Conservation (phyloP, 306 rosid species). For the Parietaria judaica region DNA sequence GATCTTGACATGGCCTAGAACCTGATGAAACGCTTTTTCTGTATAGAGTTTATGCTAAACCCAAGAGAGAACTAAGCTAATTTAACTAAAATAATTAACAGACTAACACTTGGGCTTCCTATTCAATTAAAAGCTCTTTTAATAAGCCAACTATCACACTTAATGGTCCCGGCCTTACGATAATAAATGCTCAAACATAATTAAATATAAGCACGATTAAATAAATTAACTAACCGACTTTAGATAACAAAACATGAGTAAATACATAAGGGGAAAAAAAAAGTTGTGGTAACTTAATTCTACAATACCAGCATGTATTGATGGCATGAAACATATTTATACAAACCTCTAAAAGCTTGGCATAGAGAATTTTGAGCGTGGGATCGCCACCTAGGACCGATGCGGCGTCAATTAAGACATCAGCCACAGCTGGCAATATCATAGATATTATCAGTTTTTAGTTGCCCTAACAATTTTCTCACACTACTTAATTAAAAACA, state of each 20-base stretch:
- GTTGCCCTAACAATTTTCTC: not conserved
- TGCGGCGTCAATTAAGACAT: conserved; percentile 95
- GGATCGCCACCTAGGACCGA: conserved; percentile 92
- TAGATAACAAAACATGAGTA: not conserved
- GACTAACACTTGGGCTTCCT: no score
- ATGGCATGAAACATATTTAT: conserved; percentile 14
- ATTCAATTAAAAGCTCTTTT: no score
- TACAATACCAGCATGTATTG: conserved; percentile 4
- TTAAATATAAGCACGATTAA: no score
- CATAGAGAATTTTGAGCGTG: conserved; percentile 70
- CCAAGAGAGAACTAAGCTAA: no score
- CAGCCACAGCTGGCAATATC: conserved; percentile 84
- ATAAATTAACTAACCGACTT: not conserved
- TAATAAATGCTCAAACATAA: no score
- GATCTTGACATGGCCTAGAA: no score
- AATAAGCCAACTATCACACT: no score
- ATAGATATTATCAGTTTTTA: conserved; percentile 22
- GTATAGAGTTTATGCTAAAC: no score
- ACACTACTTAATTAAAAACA: not conserved
- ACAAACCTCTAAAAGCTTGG: conserved; percentile 87
- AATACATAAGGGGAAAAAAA: not conserved
- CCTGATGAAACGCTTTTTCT: no score
- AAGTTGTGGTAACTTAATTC: not conserved
- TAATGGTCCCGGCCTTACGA: no score
- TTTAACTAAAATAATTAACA: no score